Conservation (phyloP, 2,329 filamentous ascomycete genomes). For the Talaromyces funiculosus region DNA sequence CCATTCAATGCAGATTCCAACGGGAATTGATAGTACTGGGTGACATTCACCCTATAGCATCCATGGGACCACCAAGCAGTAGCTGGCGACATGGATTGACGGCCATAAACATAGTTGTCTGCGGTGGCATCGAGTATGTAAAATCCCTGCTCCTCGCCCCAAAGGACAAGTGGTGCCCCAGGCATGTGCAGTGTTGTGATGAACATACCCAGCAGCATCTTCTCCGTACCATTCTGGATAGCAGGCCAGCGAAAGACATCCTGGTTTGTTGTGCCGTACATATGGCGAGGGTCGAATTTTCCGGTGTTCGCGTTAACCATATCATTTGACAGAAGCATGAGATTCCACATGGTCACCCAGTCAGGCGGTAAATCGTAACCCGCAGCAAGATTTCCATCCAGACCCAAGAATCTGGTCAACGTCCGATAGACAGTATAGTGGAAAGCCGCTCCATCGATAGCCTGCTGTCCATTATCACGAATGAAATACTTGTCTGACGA, state of each 20-base stretch:
- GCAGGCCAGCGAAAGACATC: conserved; percentile 62
- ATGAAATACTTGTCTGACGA: conserved; percentile 46
- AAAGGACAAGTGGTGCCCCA: conserved; percentile 56
- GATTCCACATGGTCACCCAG: conserved; percentile 53
- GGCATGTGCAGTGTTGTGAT: conserved; percentile 56
- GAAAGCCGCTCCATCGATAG: conserved; percentile 57
- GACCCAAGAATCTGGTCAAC: conserved; percentile 56
- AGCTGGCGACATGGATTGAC: conserved; percentile 57
- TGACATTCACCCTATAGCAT: conserved; percentile 54
- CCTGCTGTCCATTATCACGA: conserved; percentile 47
- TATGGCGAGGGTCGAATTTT: conserved; percentile 57
- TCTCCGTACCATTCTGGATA: conserved; percentile 52
- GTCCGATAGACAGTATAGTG: conserved; percentile 60
- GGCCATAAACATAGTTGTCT: conserved; percentile 60
- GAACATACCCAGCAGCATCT: conserved; percentile 54
- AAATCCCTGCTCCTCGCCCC: conserved; percentile 62
- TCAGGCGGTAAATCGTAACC: conserved; percentile 51
- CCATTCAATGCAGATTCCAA: conserved; percentile 49
- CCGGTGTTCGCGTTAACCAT: conserved; percentile 57
- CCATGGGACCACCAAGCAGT: conserved; percentile 61
- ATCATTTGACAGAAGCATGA: conserved; percentile 55
- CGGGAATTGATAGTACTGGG: conserved; percentile 55
- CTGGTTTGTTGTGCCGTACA: conserved; percentile 61
- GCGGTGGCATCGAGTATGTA: conserved; percentile 61
- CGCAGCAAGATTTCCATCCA: conserved; percentile 53